phyloP scores from a whole-genome alignment of 176 grass and related monocot species.

The Tillandsia fasciculata region DNA sequence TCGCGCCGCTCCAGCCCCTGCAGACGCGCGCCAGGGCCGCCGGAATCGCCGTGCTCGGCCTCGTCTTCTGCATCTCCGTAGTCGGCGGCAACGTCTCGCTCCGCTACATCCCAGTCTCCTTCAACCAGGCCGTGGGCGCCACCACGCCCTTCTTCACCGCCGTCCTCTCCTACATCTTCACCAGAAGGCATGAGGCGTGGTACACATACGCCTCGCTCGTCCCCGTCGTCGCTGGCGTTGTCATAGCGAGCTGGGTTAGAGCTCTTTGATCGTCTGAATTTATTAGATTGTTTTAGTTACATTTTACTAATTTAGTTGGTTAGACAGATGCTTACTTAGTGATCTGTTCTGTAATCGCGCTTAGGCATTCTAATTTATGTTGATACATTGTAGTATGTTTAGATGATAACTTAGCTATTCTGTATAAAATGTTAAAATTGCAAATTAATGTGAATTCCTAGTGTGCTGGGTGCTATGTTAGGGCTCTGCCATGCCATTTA shows the following conservation, averaged over 20 bases:
- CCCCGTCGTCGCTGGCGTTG: constrained; percentile 66
- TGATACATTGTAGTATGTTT: too few relatives aligned
- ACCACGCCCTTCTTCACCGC: constrained; percentile 84
- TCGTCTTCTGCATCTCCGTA: constrained; percentile 78
- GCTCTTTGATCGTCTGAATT: background rate
- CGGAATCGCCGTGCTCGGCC: constrained; percentile 63
- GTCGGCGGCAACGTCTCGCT: constrained; percentile 73
- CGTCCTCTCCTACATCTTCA: constrained; percentile 57
- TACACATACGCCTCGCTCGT: constrained; percentile 65
- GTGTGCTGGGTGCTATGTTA: too few relatives aligned
- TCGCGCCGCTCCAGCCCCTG: constrained; percentile 60
- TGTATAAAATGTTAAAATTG: too few relatives aligned
- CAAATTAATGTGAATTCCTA: too few relatives aligned
- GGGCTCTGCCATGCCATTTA: too few relatives aligned
- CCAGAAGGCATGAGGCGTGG: constrained; percentile 61
- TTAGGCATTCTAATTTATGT: too few relatives aligned
- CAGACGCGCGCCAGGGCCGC: constrained; percentile 54
- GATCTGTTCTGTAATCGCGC: background rate
- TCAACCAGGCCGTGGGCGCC: constrained; percentile 81
- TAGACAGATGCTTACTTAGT: background rate
- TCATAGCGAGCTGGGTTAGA: constrained; percentile 65
- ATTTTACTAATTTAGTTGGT: background rate
- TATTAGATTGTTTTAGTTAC: background rate
- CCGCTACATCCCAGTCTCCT: constrained; percentile 61
- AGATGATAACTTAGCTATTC: too few relatives aligned